Evolutionary conservation across 768 basidiomycete genomes (phyloP).

Genomic region (Rhodotorula sphaerocarpa): DNA sequence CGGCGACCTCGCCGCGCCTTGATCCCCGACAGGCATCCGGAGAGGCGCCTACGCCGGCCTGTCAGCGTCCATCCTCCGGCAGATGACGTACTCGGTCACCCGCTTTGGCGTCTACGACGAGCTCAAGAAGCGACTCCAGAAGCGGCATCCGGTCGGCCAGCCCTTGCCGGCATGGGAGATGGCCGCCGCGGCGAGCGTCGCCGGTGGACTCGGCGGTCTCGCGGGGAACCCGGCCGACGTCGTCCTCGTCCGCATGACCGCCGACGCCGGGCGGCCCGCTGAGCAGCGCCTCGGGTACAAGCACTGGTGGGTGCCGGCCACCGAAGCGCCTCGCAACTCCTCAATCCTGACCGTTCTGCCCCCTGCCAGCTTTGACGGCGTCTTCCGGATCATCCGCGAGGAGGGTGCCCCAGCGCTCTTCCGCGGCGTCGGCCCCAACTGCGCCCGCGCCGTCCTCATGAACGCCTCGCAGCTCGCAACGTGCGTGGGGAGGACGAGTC

Average conservation of each 20-base stretch:
- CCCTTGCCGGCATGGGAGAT: conserved; percentile 27
- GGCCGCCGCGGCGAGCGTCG: conserved; percentile 28
- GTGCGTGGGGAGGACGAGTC: conserved; percentile 23
- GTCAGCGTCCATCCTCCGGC: conserved; percentile 38
- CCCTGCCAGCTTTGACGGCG: conserved; percentile 35
- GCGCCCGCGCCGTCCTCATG: conserved; percentile 38
- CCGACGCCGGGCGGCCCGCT: conserved; percentile 25
- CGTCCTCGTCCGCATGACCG: conserved; percentile 38
- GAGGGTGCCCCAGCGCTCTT: conserved; percentile 34
- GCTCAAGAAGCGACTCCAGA: conserved; percentile 27
- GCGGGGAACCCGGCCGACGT: conserved; percentile 40
- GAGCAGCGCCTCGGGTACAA: conserved; percentile 34
- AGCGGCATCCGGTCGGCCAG: conserved; percentile 3
- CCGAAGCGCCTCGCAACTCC: background rate
- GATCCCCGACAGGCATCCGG: conserved; percentile 29
- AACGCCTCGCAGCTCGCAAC: conserved; percentile 37
- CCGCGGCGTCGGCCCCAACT: conserved; percentile 37
- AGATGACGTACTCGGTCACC: conserved; percentile 39
- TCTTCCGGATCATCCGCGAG: conserved; percentile 32
- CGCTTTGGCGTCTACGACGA: conserved; percentile 39
- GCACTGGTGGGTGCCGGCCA: conserved; percentile 28
- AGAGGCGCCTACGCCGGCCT: conserved; percentile 39
- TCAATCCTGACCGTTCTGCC: no score
- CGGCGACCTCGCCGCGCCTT: no score
- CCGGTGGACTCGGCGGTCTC: conserved; percentile 36